These are phyloP conservation scores for Cutaneotrichosporon cavernicola DNA, from an alignment of 1,284 basidiomycete genomes.

Conservation along the genomic window DNA sequence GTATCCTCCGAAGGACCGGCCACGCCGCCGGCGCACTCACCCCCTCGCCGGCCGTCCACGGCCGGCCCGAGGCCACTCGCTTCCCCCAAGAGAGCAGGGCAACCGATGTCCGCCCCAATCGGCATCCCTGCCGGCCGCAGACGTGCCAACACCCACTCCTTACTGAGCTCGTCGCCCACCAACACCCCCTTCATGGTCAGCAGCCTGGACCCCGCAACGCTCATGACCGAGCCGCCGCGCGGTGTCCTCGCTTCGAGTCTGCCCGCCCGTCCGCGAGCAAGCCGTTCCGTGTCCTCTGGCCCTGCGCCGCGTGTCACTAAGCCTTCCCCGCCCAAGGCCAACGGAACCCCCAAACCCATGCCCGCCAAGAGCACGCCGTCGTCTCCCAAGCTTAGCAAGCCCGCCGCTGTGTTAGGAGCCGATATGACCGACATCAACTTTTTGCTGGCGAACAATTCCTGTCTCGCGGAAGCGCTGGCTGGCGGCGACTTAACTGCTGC, in stretches of 20 bases:
- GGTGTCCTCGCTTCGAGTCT: conserved; percentile 11
- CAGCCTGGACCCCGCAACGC: not conserved
- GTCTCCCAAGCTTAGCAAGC: conserved; percentile 4
- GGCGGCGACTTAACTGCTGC: not conserved
- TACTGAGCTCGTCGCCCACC: not conserved
- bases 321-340: not conserved
- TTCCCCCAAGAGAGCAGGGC: not conserved
- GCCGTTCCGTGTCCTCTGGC: not conserved
- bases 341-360: not conserved
- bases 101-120: conserved; percentile 9
- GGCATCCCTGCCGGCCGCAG: conserved; percentile 12
- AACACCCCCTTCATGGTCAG: not conserved
- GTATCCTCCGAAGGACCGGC: not conserved
- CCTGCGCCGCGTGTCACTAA: not conserved
- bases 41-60: not conserved
- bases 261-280: not conserved
- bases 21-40: not conserved
- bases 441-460: conserved; percentile 9
- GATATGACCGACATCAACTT: conserved; percentile 11
- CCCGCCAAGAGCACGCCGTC: not conserved
- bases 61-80: not conserved
- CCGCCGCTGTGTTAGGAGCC: not conserved
- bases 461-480: conserved; percentile 4
- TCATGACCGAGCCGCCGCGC: not conserved
- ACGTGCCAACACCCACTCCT: conserved; percentile 3